Evolutionary conservation across 2,329 filamentous ascomycete species (phyloP).

Genomic region (Cladosporium sp.): DNA sequence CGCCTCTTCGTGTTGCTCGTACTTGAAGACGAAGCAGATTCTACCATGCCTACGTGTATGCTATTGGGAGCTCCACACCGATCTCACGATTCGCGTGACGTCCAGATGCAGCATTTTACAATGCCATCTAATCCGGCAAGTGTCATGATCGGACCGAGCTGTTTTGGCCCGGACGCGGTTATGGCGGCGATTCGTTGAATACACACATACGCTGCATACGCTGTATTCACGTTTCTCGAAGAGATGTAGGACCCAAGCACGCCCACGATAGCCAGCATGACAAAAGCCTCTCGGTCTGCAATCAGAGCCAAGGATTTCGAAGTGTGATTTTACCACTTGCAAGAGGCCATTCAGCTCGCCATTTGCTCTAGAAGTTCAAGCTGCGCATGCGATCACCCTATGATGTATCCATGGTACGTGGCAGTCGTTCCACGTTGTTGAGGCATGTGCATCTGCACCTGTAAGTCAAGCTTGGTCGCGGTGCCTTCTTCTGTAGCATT

Average conservation of each 20-base stretch:
- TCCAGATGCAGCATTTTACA: not conserved
- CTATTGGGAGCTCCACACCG: not conserved
- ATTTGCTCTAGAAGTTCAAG: not conserved
- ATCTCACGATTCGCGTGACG: not conserved
- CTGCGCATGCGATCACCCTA: not conserved
- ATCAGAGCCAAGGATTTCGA: not conserved
- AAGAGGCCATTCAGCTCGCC: not conserved
- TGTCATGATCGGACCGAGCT: not conserved
- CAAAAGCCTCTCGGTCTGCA: not conserved
- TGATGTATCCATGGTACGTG: not conserved
- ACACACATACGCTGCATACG: not conserved
- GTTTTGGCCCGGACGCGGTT: not conserved
- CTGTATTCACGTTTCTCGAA: not conserved
- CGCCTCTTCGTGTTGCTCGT: not conserved
- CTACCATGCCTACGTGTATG: not conserved
- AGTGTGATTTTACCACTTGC: not conserved
- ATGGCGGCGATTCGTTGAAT: not conserved
- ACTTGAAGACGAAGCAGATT: not conserved
- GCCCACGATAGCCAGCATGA: not conserved
- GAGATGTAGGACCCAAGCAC: not conserved
- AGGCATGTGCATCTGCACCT: not conserved
- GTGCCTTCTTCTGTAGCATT: not conserved
- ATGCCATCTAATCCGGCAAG: not conserved
- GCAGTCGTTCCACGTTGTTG: not conserved
- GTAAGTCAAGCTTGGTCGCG: not conserved